Conservation (phyloP, 2,329 filamentous ascomycete species). For the Fusarium begoniae region DNA sequence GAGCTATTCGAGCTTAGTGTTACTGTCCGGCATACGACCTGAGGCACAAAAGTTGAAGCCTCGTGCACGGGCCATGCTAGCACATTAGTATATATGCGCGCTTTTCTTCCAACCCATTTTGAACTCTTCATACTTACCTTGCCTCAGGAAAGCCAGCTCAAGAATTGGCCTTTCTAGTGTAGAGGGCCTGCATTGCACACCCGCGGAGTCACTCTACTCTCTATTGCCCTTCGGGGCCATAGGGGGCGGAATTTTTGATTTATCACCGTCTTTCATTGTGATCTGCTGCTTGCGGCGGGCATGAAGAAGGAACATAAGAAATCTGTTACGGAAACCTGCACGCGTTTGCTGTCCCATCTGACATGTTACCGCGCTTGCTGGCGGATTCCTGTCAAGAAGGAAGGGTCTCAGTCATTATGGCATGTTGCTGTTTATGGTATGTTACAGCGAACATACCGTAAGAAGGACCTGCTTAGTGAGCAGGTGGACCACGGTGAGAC, state of each 20-base stretch:
- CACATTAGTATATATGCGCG: slow-evolving; percentile 47
- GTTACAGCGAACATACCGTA: not conserved
- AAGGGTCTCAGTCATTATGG: not conserved
- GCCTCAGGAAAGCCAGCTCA: slow-evolving; percentile 56
- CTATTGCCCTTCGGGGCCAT: slow-evolving; percentile 65
- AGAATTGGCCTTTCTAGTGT: slow-evolving; percentile 54
- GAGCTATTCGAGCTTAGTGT: not conserved
- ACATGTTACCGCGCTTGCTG: not conserved
- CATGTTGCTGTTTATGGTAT: not conserved
- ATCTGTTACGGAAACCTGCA: not conserved
- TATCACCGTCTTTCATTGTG: slow-evolving; percentile 56
- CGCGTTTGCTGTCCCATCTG: not conserved
- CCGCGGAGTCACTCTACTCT: slow-evolving; percentile 58
- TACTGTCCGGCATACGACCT: slow-evolving; percentile 46
- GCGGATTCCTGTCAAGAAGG: not conserved
- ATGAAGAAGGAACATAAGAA: slow-evolving; percentile 53
- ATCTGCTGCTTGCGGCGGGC: slow-evolving; percentile 47
- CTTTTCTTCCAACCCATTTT: slow-evolving; percentile 28
- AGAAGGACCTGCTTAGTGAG: not conserved
- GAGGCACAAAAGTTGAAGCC: slow-evolving; percentile 61
- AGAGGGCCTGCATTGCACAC: slow-evolving; percentile 65
- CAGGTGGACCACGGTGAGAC: slow-evolving; percentile 14
- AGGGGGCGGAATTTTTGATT: slow-evolving; percentile 64
- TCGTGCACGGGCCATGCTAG: not conserved
- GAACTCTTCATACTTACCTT: slow-evolving; percentile 65